Percentiles rank a stretch among this genome's conserved stretches.
phyloP scores from a whole-genome alignment of 805 yeast species.

The Lachancea dasiensis region DNA sequence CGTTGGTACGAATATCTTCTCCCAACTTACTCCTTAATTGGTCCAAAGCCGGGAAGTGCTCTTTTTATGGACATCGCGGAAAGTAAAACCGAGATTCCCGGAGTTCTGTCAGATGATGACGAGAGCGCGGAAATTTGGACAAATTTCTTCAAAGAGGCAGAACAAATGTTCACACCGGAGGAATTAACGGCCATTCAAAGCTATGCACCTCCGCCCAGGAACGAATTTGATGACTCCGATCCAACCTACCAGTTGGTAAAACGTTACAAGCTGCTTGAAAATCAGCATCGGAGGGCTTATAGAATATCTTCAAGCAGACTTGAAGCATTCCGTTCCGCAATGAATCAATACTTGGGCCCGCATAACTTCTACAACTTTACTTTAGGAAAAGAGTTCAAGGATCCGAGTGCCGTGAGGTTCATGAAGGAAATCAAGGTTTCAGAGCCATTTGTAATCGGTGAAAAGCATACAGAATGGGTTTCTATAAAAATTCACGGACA shows the following conservation, averaged over 20 bases:
- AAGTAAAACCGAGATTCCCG: conserved; percentile 51
- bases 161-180: conserved; percentile 28
- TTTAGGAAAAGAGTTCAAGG: conserved; percentile 72
- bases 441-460: conserved; percentile 86
- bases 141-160: conserved; percentile 37
- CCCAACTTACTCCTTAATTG: conserved; percentile 85
- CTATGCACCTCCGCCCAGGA: conserved; percentile 35
- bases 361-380: conserved; percentile 92
- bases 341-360: conserved; percentile 72
- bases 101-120: conserved; percentile 50
- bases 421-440: conserved; percentile 76
- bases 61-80: conserved; percentile 54
- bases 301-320: conserved; percentile 61
- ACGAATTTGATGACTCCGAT: conserved; percentile 37
- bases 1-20: conserved; percentile 89
- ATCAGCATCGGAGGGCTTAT: conserved; percentile 58
- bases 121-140: conserved; percentile 79
- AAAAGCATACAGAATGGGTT: conserved; percentile 91
- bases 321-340: conserved; percentile 55
- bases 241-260: conserved; percentile 37
- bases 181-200: conserved; percentile 22
- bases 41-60: conserved; percentile 76
- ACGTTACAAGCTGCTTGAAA: conserved; percentile 57
- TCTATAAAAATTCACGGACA: conserved; percentile 96
- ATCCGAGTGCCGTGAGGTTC: conserved; percentile 76